phyloP scores from a whole-genome alignment of 768 basidiomycete genomes.

The Lactarius trivialis region DNA sequence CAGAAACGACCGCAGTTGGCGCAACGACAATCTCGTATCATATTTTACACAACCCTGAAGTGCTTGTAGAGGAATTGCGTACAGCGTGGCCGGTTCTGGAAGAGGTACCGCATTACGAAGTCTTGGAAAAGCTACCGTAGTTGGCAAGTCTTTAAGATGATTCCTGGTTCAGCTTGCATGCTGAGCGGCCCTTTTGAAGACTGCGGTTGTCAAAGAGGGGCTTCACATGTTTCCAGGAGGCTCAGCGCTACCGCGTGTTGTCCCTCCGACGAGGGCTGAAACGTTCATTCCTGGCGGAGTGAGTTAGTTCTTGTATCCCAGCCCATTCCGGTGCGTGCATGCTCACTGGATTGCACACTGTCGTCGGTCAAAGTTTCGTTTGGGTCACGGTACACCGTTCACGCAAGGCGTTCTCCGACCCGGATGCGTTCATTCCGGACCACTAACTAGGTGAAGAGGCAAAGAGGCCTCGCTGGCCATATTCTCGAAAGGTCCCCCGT shows the following conservation, averaged over 20 bases:
- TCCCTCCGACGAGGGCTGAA: slow-evolving; percentile 14
- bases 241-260: slow-evolving; percentile 10
- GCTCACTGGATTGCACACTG: background rate
- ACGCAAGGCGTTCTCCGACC: background rate
- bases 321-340: background rate
- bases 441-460: background rate
- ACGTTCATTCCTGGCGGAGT: background rate
- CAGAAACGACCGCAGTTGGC: background rate
- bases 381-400: background rate
- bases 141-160: background rate
- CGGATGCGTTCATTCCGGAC: background rate
- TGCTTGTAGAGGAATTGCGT: background rate
- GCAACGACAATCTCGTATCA: background rate
- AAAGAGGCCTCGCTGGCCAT: background rate
- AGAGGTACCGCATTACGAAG: background rate
- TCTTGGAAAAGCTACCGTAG: background rate
- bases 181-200: background rate
- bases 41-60: background rate
- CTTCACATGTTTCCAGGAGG: background rate
- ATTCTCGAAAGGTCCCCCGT: background rate
- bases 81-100: background rate
- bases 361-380: background rate
- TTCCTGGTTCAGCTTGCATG: background rate
- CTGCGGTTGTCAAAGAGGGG: background rate
- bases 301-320: background rate